Evolutionary conservation across 2,329 filamentous ascomycete genomes (phyloP).

Genomic region (Cladosporium sp.): DNA sequence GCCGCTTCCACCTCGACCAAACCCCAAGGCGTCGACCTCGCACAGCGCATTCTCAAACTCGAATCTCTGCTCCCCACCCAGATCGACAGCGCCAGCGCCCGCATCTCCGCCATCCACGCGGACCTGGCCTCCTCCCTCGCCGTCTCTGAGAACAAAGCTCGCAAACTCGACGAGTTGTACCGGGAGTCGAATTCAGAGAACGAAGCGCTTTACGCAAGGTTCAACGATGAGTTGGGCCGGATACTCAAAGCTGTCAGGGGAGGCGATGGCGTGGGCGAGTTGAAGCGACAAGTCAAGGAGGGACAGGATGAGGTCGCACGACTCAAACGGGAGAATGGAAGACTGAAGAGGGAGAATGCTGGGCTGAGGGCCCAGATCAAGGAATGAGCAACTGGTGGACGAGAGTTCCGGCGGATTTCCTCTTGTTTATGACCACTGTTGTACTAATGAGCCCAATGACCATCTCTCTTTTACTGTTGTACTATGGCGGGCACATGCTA

Average conservation of each 20-base stretch:
- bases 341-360: slow-evolving; percentile 76
- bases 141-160: slow-evolving; percentile 70
- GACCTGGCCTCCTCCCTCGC: slow-evolving; percentile 70
- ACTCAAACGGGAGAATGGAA: slow-evolving; percentile 79
- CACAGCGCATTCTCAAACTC: slow-evolving; percentile 59
- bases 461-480: background rate
- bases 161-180: slow-evolving; percentile 82
- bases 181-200: slow-evolving; percentile 86
- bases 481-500: background rate
- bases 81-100: slow-evolving; percentile 56
- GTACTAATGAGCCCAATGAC: background rate
- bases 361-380: slow-evolving; percentile 53
- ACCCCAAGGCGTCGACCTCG: slow-evolving; percentile 40
- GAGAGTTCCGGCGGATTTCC: background rate
- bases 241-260: slow-evolving; percentile 71
- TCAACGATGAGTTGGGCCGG: slow-evolving; percentile 85
- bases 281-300: slow-evolving; percentile 67
- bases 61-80: slow-evolving; percentile 62
- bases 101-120: slow-evolving; percentile 60
- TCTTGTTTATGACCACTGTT: background rate
- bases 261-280: slow-evolving; percentile 73
- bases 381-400: slow-evolving; percentile 26
- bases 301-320: slow-evolving; percentile 71
- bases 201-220: slow-evolving; percentile 83
- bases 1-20: slow-evolving; percentile 36